Percentiles rank a stretch among this genome's conserved stretches.
phyloP scores from a whole-genome alignment of 2,329 filamentous ascomycete genomes.

The Neurospora crassa region DNA sequence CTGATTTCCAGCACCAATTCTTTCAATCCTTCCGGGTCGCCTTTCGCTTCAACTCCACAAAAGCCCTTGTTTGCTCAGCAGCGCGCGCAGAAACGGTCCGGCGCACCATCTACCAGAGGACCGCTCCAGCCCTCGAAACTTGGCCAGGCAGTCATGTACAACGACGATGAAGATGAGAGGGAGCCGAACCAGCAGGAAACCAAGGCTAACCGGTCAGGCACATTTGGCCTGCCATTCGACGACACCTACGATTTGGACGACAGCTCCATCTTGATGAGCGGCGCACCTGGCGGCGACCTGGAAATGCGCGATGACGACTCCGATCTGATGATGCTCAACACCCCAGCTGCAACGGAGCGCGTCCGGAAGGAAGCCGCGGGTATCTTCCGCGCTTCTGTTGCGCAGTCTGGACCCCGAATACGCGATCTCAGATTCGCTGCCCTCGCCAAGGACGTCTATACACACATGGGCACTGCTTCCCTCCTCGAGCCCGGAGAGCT shows the following conservation, averaged over 20 bases:
- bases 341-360: conserved; percentile 43
- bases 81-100: background rate
- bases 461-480: conserved; percentile 44
- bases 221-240: conserved; percentile 24
- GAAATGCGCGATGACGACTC: conserved; percentile 32
- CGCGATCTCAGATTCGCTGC: conserved; percentile 56
- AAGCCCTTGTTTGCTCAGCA: background rate
- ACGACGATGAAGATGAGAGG: conserved; percentile 28
- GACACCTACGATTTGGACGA: conserved; percentile 32
- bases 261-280: conserved; percentile 18
- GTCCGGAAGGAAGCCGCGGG: conserved; percentile 46
- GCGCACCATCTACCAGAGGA: background rate
- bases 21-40: background rate
- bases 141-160: conserved; percentile 32
- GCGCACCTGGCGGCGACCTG: conserved; percentile 10
- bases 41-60: background rate
- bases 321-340: conserved; percentile 46
- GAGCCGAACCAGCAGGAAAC: conserved; percentile 26
- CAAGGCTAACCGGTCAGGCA: conserved; percentile 22
- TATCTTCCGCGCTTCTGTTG: conserved; percentile 43
- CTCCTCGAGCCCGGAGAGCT: conserved; percentile 62
- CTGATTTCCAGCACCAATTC: background rate
- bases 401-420: conserved; percentile 30
- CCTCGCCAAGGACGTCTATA: conserved; percentile 63
- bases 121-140: conserved; percentile 38